Base-by-base conservation (phyloP, 192 early-diverging fungal genomes). In the Geranomyces michiganensis region DNA sequence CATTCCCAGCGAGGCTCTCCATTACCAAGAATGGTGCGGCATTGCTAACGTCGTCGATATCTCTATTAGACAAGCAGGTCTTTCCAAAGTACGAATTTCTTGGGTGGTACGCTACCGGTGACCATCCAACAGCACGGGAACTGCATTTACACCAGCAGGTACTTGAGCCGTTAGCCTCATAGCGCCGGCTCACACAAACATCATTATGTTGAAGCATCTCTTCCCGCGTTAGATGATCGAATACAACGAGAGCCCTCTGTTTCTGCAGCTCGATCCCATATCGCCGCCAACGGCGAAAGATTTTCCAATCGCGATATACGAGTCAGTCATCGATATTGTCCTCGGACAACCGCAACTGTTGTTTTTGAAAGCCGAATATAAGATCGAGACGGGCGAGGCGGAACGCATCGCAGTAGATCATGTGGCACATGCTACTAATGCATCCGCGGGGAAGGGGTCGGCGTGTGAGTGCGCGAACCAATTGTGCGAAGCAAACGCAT, bases 341-440 rank as follows among this genome's bases (percentile, higher is more conserved):
- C 76, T 81, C 31, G 81, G 73, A 15, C 67, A 80, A 21, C 79
- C 86, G 7, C 80, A 86, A 48, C 80, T 88, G 29, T 72, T 89
- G 43, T 92, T 95, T 68, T 80, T 88, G 12, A 77, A 85, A 67
- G 67, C 83, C 17, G 61, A 81, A 29, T 95, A 92, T 76, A 89
- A 87, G 68, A 86, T 95, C 26, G 92, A 92, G 66, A 93, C 93
- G 7, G 88, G 88, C 27, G 93, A 95, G 65, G 92, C 92, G 32
- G 93, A 95, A 71, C 82, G 92, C 44, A 92, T 95, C 71, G 92
- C 93, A 10, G 88, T 95, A 12, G 91, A 95, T 72, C 92, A 94
- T 73, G 89, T 94, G 36, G 91, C 92, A 21, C 87, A 90, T 55
- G 84, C 82, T 6, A 70, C 81, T 19, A 81, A 75, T 74, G 82